Percentiles rank a stretch among this genome's conserved stretches.
phyloP scores from a whole-genome alignment of 495 filamentous ascomycete species.

The Hypoxylon lienhwacheense region DNA sequence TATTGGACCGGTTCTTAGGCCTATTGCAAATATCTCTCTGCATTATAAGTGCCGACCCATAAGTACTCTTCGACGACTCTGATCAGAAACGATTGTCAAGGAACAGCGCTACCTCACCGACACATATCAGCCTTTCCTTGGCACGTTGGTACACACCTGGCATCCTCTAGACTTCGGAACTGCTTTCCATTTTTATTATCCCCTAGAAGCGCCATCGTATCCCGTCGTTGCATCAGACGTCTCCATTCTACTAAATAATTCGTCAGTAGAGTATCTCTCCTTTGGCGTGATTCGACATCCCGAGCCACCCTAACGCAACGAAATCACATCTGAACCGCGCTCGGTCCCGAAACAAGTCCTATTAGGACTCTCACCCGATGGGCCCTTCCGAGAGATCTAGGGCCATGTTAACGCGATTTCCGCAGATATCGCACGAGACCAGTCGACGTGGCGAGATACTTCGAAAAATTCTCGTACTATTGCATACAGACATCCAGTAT shows the following conservation, averaged over 20 bases:
- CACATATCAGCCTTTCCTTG: neutral
- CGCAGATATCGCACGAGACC: slow-evolving; percentile 2
- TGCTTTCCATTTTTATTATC: neutral
- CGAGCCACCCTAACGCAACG: neutral
- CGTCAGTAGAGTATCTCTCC: neutral
- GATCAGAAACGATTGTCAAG: too few relatives aligned
- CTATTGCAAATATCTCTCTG: too few relatives aligned
- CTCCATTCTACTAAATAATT: neutral
- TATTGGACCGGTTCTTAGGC: too few relatives aligned
- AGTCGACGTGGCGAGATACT: neutral
- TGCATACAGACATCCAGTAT: slow-evolving; percentile 6
- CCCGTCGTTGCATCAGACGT: slow-evolving; percentile 1
- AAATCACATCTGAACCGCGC: neutral
- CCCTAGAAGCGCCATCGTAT: neutral
- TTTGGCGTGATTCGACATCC: neutral
- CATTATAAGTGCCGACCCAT: too few relatives aligned
- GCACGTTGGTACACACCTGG: neutral
- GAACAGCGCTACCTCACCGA: neutral
- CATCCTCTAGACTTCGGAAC: neutral
- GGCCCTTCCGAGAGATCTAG: neutral
- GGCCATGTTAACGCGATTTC: neutral
- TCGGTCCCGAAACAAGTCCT: neutral
- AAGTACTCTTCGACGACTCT: too few relatives aligned
- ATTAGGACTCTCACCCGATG: neutral
- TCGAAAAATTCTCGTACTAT: neutral